These are phyloP conservation scores for Lichenothelia convexa DNA, from an alignment of 495 filamentous ascomycete genomes.

Conservation along the genomic window DNA sequence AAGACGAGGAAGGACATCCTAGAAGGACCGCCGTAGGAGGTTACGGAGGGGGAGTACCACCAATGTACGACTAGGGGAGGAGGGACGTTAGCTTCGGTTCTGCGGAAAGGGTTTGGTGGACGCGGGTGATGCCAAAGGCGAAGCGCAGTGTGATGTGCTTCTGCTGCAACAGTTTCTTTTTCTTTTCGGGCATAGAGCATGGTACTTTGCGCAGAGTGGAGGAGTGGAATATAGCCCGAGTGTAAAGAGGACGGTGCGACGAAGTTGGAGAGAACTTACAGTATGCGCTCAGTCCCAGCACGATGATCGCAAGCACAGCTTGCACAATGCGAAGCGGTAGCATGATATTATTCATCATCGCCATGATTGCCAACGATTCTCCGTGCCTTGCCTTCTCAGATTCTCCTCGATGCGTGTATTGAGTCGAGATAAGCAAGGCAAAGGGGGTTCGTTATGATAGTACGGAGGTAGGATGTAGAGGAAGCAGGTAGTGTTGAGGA, in stretches of 20 bases:
- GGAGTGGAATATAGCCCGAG: neutral
- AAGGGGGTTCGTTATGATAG: too few relatives aligned
- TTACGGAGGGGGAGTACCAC: constrained; percentile 18
- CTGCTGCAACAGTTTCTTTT: too few relatives aligned
- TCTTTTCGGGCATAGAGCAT: too few relatives aligned
- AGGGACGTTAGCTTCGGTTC: constrained; percentile 3
- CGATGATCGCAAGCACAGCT: constrained; percentile 45
- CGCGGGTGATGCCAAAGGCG: too few relatives aligned
- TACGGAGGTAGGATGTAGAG: too few relatives aligned
- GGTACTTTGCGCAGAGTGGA: too few relatives aligned
- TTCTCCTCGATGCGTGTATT: too few relatives aligned
- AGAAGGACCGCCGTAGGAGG: too few relatives aligned
- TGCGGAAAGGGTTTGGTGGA: neutral
- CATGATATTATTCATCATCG: constrained; percentile 32
- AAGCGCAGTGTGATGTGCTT: too few relatives aligned
- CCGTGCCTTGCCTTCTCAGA: too few relatives aligned
- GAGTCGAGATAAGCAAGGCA: too few relatives aligned
- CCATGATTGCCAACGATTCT: neutral
- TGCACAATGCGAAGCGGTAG: constrained; percentile 47
- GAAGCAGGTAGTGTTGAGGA: too few relatives aligned
- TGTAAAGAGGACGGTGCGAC: neutral
- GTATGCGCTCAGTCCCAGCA: constrained; percentile 54
- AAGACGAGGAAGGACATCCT: constrained; percentile 57
- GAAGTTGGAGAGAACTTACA: constrained; percentile 29
- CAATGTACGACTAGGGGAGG: constrained; percentile 13